These are phyloP conservation scores for Hexamita inflata DNA, from an alignment of 208 protist species.

Conservation along the genomic window DNA sequence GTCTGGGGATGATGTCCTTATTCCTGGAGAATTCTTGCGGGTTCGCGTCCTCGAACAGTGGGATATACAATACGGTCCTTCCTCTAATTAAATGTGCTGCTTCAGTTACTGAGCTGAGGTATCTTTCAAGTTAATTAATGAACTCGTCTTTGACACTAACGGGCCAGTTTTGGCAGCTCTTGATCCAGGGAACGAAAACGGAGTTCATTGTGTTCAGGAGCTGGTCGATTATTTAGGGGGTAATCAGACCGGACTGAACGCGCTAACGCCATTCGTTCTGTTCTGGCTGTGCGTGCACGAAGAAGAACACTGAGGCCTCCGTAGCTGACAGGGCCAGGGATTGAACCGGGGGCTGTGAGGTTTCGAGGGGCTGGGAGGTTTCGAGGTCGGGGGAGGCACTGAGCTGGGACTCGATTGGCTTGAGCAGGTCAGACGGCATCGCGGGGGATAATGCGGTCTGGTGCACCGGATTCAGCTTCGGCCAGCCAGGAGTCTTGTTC, in stretches of 20 bases:
- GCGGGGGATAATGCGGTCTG: too few species aligned
- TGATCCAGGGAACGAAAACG: constrained; percentile 16
- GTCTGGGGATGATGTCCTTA: constrained; percentile 8
- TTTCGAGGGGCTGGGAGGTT: too few species aligned
- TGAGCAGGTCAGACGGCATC: too few species aligned
- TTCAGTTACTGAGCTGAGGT: constrained; percentile 2
- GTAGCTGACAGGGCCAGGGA: too few species aligned
- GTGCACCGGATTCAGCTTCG: too few species aligned
- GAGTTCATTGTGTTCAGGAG: constrained; percentile 5
- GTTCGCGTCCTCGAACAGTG: neutral
- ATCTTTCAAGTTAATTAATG: constrained; percentile 7
- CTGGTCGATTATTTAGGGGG: neutral
- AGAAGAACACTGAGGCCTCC: too few species aligned
- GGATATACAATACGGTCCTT: constrained; percentile 21
- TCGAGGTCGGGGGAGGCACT: too few species aligned
- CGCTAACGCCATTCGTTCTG: neutral
- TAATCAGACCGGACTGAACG: neutral
- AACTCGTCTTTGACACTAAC: constrained; percentile 4
- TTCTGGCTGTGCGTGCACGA: neutral
- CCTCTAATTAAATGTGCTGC: neutral
- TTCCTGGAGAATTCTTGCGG: neutral
- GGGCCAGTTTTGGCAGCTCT: neutral
- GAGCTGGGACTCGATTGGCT: too few species aligned
- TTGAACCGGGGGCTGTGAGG: too few species aligned
- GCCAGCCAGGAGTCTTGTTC: too few species aligned